These are phyloP conservation scores for Pyrrhoderma lamaoense DNA, from an alignment of 1,284 basidiomycete genomes.

Conservation along the genomic window DNA sequence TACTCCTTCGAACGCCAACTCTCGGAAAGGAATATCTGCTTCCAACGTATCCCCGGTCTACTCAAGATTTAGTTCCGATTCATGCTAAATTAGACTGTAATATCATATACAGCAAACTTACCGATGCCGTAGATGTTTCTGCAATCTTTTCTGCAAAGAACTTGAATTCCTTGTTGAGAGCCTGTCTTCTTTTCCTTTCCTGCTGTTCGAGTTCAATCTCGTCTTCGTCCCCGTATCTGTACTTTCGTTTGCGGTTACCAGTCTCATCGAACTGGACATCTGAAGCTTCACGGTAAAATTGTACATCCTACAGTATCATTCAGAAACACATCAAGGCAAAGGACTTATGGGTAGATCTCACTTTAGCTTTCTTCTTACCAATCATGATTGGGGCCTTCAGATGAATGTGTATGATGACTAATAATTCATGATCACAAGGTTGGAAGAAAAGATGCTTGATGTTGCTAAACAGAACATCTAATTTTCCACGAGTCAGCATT, in stretches of 20 bases:
- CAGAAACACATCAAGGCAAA: not conserved
- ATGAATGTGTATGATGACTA: constrained; percentile 93
- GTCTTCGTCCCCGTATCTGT: constrained; percentile 97
- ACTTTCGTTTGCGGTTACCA: constrained; percentile 96
- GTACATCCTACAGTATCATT: constrained; percentile 65
- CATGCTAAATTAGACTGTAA: not conserved
- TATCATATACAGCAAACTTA: constrained; percentile 34
- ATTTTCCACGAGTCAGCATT: not conserved
- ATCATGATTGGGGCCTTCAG: constrained; percentile 97
- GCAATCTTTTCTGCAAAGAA: constrained; percentile 90
- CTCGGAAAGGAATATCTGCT: constrained; percentile 95
- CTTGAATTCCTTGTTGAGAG: constrained; percentile 95
- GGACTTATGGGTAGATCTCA: constrained; percentile 29
- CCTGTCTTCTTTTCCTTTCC: constrained; percentile 82
- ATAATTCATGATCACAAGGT: constrained; percentile 93
- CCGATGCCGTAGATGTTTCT: constrained; percentile 72
- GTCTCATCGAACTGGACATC: constrained; percentile 99
- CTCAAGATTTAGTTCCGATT: constrained; percentile 6
- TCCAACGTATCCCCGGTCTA: constrained; percentile 81
- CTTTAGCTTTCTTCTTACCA: constrained; percentile 96
- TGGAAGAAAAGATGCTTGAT: constrained; percentile 99
- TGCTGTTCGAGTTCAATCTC: constrained; percentile 99
- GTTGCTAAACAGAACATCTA: constrained; percentile 94
- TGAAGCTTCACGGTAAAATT: constrained; percentile 97
- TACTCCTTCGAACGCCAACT: constrained; percentile 95